These are phyloP conservation scores for Rubus parviflorus DNA, from an alignment of 306 rosid species.

Conservation along the genomic window DNA sequence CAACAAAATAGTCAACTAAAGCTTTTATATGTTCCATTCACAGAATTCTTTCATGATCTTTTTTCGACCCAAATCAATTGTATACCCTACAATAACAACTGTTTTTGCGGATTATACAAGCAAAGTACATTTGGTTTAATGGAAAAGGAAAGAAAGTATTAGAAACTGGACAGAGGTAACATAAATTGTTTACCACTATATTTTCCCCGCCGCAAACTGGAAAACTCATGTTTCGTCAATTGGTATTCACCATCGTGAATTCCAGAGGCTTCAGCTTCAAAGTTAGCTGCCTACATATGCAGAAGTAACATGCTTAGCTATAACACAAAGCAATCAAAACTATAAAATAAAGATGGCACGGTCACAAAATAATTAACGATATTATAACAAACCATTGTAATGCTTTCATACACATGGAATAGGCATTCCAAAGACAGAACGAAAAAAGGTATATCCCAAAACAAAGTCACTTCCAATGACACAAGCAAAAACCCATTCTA, in stretches of 20 bases:
- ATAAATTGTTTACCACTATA: constrained; percentile 67
- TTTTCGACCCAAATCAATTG: constrained; percentile 1
- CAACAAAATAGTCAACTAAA: background rate
- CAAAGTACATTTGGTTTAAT: background rate
- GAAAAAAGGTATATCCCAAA: background rate
- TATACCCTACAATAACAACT: background rate
- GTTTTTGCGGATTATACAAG: background rate
- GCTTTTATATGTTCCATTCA: background rate
- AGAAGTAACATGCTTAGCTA: constrained; percentile 13
- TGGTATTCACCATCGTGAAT: constrained; percentile 73
- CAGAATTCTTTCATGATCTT: constrained; percentile 3
- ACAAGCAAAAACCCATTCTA: background rate
- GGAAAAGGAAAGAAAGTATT: background rate
- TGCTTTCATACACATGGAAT: background rate
- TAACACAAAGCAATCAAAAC: background rate
- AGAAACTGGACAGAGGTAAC: constrained; percentile 22
- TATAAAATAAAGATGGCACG: background rate
- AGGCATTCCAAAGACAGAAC: background rate
- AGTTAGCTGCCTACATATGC: constrained; percentile 75
- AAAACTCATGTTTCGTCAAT: constrained; percentile 75
- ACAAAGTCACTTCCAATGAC: background rate
- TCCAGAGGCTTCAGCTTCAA: constrained; percentile 80
- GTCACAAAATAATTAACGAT: background rate
- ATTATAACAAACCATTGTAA: background rate
- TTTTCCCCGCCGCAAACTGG: constrained; percentile 77